Evolutionary conservation across 257 asterid genomes (phyloP), one percentile per base, ranked within the genome.

Genomic region (Lithospermum erythrorhizon): DNA sequence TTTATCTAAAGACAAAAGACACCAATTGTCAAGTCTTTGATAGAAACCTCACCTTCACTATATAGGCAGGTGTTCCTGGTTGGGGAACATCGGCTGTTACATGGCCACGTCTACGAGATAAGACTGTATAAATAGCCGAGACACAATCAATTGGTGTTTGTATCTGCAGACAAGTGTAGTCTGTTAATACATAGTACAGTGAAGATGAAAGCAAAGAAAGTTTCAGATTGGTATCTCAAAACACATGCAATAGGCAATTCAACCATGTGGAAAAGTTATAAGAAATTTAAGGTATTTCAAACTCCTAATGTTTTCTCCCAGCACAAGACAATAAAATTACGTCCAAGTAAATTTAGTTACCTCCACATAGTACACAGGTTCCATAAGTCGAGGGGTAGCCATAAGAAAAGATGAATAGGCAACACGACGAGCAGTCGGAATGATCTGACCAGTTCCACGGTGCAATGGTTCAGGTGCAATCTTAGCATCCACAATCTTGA

Each of bases 361-460:
- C 89, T 88, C 96, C 61, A 91, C 89, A 21, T 88, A 86, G 74
- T 91, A 91, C 16, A 91, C 95, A 6, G 98, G 98, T 68, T 88
- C 96, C 98, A 91, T 91, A 58, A 91, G 95, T 63, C 98, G 75
- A 8, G 96, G 98, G 9, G 95, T 78, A 37, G 96, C 96, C 98
- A 91, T 91, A 32, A 91, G 96, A 77, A 91, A 91, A 73, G 95
- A 76, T 51, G 98, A 91, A 77, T 88, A 91, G 58, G 96, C 97
- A 59, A 91, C 98, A 61, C 95, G 96, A n/a, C 98, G 90, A 49
- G 95, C 90, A 45, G 96, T 91, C 55, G 98, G 98, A 72, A 91
- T 91, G 62, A 91, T 91, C 82, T 91, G 96, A 63, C 98, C 96
- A 20, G 98, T 86, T 67, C 96, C 96, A 58, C 96, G 98, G 64